Evolutionary conservation across 495 filamentous ascomycete genomes (phyloP).

Genomic region (Neurospora cerealis): DNA sequence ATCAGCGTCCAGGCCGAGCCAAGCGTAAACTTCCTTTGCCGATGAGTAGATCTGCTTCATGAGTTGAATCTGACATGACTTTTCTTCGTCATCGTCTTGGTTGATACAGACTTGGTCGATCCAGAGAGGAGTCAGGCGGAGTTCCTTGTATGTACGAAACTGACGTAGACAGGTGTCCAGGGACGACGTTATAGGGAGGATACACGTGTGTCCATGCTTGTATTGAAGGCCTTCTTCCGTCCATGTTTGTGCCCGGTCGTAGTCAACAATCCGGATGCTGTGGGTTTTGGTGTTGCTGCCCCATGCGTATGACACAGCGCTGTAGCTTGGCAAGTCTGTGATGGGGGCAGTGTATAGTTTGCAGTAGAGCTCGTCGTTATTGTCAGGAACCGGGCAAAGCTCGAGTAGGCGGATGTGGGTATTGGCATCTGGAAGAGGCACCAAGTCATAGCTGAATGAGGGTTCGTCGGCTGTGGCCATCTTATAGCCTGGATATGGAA

Average conservation of each 20-base stretch:
- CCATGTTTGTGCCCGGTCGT: background rate
- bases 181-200: background rate
- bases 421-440: background rate
- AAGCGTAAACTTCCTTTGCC: background rate
- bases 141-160: background rate
- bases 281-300: background rate
- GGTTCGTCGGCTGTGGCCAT: background rate
- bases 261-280: background rate
- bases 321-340: background rate
- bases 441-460: background rate
- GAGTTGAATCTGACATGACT: slow-evolving; percentile 12
- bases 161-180: background rate
- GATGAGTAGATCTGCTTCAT: slow-evolving; percentile 21
- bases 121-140: slow-evolving; percentile 7
- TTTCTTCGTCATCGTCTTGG: slow-evolving; percentile 14
- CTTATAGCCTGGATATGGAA: background rate
- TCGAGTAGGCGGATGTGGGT: background rate
- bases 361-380: background rate
- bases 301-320: background rate
- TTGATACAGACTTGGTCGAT: slow-evolving; percentile 20
- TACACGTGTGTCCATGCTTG: background rate
- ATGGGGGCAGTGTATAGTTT: background rate
- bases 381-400: background rate
- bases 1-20: background rate
- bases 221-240: background rate